Conservation (phyloP, 2,329 filamentous ascomycete genomes). For the Exserohilum rostratum region DNA sequence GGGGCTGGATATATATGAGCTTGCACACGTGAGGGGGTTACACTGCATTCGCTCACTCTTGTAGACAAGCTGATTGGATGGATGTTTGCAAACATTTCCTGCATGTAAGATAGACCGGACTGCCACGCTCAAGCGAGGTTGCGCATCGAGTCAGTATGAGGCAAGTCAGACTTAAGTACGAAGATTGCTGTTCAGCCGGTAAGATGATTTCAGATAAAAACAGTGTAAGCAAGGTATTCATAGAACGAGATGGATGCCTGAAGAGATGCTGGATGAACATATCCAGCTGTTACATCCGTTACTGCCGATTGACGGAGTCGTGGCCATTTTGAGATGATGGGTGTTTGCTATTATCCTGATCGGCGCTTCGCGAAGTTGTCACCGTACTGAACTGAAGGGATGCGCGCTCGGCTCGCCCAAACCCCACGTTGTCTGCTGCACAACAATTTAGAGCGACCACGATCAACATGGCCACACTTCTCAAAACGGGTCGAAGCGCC, state of each 20-base stretch:
- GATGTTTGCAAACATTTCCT: constrained; percentile 38
- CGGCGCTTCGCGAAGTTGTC: constrained; percentile 13
- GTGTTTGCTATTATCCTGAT: not conserved
- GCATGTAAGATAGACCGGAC: constrained; percentile 24
- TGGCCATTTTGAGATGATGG: not conserved
- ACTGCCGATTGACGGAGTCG: not conserved
- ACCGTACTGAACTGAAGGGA: constrained; percentile 7
- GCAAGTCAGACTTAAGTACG: not conserved
- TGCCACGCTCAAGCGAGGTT: constrained; percentile 6
- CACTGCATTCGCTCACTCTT: constrained; percentile 12
- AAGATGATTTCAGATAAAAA: not conserved
- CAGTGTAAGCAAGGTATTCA: not conserved
- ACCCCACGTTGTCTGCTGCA: constrained; percentile 12
- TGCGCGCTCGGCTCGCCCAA: constrained; percentile 12
- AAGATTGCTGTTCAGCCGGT: not conserved
- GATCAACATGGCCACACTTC: constrained; percentile 12
- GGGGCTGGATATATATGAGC: constrained; percentile 12
- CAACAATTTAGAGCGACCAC: not conserved
- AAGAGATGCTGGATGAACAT: not conserved
- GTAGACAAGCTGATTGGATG: constrained; percentile 23
- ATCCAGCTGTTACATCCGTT: not conserved
- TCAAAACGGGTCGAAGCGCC: constrained; percentile 12
- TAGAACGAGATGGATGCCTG: not conserved
- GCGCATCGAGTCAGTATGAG: not conserved
- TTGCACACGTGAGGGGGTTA: constrained; percentile 25